Conservation (phyloP, 768 basidiomycete species). For the Kockovaella imperatae region DNA sequence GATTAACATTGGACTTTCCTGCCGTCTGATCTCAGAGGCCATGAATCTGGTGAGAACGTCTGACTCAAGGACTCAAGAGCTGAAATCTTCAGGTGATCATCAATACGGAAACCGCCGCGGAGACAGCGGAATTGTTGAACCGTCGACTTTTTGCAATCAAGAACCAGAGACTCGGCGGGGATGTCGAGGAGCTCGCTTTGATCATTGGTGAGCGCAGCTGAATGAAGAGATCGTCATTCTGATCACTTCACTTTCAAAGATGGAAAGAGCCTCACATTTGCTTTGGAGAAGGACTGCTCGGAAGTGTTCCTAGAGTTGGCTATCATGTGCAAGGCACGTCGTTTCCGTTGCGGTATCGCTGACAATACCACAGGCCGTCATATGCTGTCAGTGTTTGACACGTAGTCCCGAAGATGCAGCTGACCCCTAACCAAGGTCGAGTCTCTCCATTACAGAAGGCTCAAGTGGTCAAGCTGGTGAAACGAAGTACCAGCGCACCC, state of each 20-base stretch:
- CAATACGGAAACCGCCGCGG: slow-evolving; percentile 76
- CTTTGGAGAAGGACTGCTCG: slow-evolving; percentile 85
- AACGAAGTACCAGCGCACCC: slow-evolving; percentile 87
- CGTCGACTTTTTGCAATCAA: slow-evolving; percentile 88
- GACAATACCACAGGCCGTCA: slow-evolving; percentile 55
- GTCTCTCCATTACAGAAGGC: slow-evolving; percentile 98
- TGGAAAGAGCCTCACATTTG: slow-evolving; percentile 87
- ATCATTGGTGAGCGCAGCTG: slow-evolving; percentile 67
- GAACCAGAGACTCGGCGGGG: slow-evolving; percentile 81
- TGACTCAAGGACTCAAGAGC: not conserved
- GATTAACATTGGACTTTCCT: slow-evolving; percentile 98
- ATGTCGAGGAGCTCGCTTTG: slow-evolving; percentile 88
- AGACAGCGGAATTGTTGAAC: slow-evolving; percentile 74
- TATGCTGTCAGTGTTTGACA: slow-evolving; percentile 77
- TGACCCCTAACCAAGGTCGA: slow-evolving; percentile 56
- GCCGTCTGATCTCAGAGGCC: slow-evolving; percentile 90
- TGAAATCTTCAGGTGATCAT: slow-evolving; percentile 64
- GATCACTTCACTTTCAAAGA: slow-evolving; percentile 51
- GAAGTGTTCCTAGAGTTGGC: slow-evolving; percentile 88
- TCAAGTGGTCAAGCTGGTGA: slow-evolving; percentile 95
- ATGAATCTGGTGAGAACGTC: slow-evolving; percentile 75
- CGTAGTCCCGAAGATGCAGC: not conserved
- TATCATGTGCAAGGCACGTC: slow-evolving; percentile 72
- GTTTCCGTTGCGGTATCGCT: not conserved
- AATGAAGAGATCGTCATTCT: not conserved